Evolutionary conservation across 179 eudicot genomes (phyloP).

Genomic region (Beta lomatogona): DNA sequence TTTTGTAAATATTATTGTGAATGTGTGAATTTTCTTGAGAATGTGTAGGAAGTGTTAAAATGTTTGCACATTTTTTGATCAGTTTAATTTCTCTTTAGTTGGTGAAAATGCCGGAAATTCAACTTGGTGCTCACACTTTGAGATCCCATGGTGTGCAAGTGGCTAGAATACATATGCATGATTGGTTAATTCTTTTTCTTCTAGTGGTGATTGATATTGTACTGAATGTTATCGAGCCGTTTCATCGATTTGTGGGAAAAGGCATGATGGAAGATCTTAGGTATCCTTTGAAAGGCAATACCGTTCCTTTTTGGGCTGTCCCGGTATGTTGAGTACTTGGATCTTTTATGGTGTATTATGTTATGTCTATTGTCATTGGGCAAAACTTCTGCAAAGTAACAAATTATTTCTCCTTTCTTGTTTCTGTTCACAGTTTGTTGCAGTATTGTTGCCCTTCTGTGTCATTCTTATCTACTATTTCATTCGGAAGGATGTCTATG

Average conservation of each 20-base stretch:
- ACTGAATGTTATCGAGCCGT: conserved; percentile 86
- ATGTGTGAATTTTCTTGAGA: neutral
- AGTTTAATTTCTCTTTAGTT: conserved; percentile 33
- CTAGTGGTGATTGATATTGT: conserved; percentile 66
- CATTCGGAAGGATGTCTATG: conserved; percentile 81
- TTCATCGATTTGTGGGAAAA: conserved; percentile 88
- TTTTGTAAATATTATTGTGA: neutral
- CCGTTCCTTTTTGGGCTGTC: conserved; percentile 77
- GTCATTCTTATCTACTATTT: conserved; percentile 66
- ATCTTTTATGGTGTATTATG: neutral
- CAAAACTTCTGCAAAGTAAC: neutral
- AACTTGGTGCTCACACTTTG: conserved; percentile 75
- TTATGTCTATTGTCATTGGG: neutral
- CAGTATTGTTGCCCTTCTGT: conserved; percentile 66
- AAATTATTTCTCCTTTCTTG: conserved; percentile 1
- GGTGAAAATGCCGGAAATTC: conserved; percentile 61
- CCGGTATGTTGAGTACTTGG: conserved; percentile 20
- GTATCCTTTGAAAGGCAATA: conserved; percentile 77
- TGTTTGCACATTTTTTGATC: conserved; percentile 16
- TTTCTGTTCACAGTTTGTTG: conserved; percentile 53
- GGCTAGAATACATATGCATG: conserved; percentile 81
- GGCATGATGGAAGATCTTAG: conserved; percentile 87
- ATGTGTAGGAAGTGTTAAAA: neutral
- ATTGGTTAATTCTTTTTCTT: conserved; percentile 84
- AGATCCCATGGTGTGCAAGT: conserved; percentile 83